Base-by-base conservation (phyloP, 306 rosid genomes). In the Cicer pinnatifidum region DNA sequence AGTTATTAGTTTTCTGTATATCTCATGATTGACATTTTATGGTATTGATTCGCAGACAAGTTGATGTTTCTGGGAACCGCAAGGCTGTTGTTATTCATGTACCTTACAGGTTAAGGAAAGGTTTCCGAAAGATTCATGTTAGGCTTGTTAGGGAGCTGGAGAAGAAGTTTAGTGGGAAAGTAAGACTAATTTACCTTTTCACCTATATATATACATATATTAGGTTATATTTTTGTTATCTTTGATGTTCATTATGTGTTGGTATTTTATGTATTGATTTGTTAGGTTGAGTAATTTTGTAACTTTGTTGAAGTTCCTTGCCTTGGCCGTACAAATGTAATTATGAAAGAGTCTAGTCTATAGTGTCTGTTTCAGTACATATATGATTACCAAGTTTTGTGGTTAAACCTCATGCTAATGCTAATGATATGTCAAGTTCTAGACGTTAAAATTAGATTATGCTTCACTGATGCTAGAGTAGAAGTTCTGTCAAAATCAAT, bases 101-200 rank as follows among this genome's bases (percentile, higher is more conserved):
- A 9, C 98, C 98, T 0, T 93, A 83, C 62, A 85, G 98, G 69
- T 69, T 93, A 66, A 87, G 98, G 83, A 93, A 93, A 73, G 90
- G 93, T 13, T 93, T 73, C 78, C 82, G 97, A 57, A 93, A 93
- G 85, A 88, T 93, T 64, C 96, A 93, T 79, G 85, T 86, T 45
- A 84, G 88, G 83, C 97, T 93, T 53, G 96, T 90, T 7, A 83
- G 98, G 80, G 98, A 93, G 87, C 98, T 93, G 43, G 98, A 93
- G 87, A 93, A 93, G 88, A 93, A 93, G 79, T 89, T 93, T 46
- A 93, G 98, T n/a, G 98, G 98, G 6, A 90, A 93, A 96, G 98
- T 92, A 28, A 28, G 35, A 3, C 35, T 9, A 17, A 4, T 2
- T 44, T 38, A 41, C 35, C 1, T 54, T 47, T 16, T 28, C 35